Evolutionary conservation across 768 basidiomycete genomes (phyloP), one percentile per base, ranked within the genome.

Genomic region (Gloeopeniophorella convolvens): DNA sequence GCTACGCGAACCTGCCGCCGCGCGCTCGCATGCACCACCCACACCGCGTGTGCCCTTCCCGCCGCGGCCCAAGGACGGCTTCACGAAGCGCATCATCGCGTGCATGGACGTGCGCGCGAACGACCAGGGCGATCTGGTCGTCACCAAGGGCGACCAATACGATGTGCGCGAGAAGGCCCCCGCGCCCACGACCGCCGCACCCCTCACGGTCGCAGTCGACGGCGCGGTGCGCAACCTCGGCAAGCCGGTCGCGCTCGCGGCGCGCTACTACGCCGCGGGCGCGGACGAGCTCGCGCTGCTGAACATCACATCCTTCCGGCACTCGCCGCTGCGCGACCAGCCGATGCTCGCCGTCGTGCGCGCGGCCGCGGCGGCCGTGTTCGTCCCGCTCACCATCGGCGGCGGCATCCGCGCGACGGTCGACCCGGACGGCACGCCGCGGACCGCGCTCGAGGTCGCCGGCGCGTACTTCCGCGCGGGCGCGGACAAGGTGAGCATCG

Each of bases 61-160:
- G 16, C 76, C 77, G 0, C 70, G 68, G 48, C 64, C 71, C 6
- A 72, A 62, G 45, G 80, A 90, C 63, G 77, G 80, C 10, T 79
- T 95, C 54, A 95, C 93, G 2, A 97, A 90, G 66, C 88, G 96
- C 40, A 86, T 99, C 64, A 79, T 98, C 56, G 95, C 96, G 13
- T 97, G 95, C 66, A 82, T 99, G 79, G 96, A 99, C 65, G 95
- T 99, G 18, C 85, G 96, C 37, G 81, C 93, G 16, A 98, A 98
- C 66, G 96, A 99, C 65, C 66, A 82, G 12, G 96, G 96, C 24
- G 96, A 99, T 66, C 82, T 99, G 45, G 93, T 99, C 51, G 96
- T 99, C 1, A 99, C 96, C 35, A 99, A 99, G 71, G 96, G 96
- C 50, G 96, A 99, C 67, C 96, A 96, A 66, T 99, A 99, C 70